Base-by-base conservation (phyloP, 2,329 filamentous ascomycete species). In the Dactylellina cionopaga region DNA sequence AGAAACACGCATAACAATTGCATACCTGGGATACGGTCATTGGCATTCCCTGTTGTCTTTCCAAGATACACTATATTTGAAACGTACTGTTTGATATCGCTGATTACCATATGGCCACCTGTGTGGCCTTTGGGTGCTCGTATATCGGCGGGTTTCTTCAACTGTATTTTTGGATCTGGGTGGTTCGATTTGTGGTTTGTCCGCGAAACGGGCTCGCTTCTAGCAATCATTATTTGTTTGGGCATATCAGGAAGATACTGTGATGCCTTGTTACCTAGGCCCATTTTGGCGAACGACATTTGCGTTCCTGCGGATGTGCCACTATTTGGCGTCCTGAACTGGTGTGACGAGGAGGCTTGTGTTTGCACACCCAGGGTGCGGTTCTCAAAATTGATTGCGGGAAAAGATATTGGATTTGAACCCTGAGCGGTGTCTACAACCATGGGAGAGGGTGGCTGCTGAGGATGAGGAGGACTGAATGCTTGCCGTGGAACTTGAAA, bases 21-120 rank as follows among this genome's bases (percentile, higher is more conserved):
- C 29, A 41, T 70, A 72, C 68, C 25, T 41, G 58, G 52, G 1
- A 64, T 13, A 6, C 59, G 51, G 5, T 65, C 52, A 22, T 9
- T 13, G 5, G 17, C 25, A 9, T 31, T 11, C 6, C 25, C 49
- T 9, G 11, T 33, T 11, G 68, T 51, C 29, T 59, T 72, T 19
- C 68, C 68, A 7, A 65, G 43, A 22, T 49, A 47, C 11, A 54
- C 27, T 52, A 72, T 52, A 19, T 60, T 64, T 10, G 27, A 22
- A 6, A 51, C 5, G 13, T 46, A 72, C 22, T 52, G 37, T 5
- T 59, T 56, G 9, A 33, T 10, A 5, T 63, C 41, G 5, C 11
- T 25, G 29, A 49, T 19, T 25, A 24, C 27, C 56, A 63, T 63
- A 7, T 22, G 43, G 24, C 58, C 56, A 13, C 51, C 49, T 0